Conservation (phyloP, 176 grass and related monocot genomes). For the Rhynchospora pubera region DNA sequence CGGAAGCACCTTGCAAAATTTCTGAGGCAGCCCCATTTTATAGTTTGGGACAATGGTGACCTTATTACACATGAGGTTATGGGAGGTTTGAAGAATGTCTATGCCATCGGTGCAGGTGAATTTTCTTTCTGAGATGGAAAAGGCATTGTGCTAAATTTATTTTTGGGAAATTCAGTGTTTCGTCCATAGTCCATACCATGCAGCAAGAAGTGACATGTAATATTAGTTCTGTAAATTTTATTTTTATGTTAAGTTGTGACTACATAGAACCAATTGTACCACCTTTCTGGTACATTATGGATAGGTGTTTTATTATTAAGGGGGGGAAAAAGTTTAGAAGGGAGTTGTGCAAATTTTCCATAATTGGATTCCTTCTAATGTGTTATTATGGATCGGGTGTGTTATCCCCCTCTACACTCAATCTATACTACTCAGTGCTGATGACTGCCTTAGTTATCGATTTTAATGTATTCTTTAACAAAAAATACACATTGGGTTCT, state of each 20-base stretch:
- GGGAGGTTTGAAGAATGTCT: conserved; percentile 98
- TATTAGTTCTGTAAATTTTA: background rate
- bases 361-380: background rate
- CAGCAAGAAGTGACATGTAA: background rate
- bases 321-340: background rate
- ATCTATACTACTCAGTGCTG: background rate
- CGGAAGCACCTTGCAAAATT: conserved; percentile 92
- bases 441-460: background rate
- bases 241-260: background rate
- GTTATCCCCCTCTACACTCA: background rate
- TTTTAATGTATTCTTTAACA: background rate
- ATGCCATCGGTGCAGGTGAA: conserved; percentile 96
- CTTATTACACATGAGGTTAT: conserved; percentile 96
- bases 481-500: conserved; percentile 6
- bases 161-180: background rate
- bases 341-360: background rate
- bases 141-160: background rate
- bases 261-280: background rate
- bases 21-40: conserved; percentile 97
- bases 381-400: no score
- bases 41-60: conserved; percentile 97
- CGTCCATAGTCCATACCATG: background rate
- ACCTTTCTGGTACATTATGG: background rate
- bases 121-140: conserved; percentile 19
- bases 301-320: no score